These are phyloP conservation scores for Friedmanniomyces endolithicus DNA, from an alignment of 495 filamentous ascomycete genomes.

Conservation along the genomic window DNA sequence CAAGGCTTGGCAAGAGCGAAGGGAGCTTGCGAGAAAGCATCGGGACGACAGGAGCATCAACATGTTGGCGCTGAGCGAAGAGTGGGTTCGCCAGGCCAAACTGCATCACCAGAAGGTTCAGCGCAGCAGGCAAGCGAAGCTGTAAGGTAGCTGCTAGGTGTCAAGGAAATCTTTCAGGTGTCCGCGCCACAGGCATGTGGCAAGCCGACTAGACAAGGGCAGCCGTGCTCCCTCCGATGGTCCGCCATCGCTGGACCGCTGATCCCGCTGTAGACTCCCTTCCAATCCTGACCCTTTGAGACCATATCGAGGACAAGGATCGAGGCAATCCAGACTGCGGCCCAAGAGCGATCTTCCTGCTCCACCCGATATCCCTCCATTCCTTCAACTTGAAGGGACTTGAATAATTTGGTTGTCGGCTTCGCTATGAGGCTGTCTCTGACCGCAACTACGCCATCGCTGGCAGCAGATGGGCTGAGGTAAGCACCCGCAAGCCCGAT, in stretches of 20 bases:
- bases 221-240: neutral
- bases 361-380: neutral
- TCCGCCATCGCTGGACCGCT: neutral
- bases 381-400: neutral
- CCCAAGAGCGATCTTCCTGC: neutral
- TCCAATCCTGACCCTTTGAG: neutral
- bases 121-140: neutral
- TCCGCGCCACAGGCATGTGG: neutral
- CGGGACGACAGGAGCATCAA: conserved; percentile 16
- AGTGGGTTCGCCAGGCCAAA: conserved; percentile 9
- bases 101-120: neutral
- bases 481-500: neutral
- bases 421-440: neutral
- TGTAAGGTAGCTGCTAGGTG: neutral
- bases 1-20: conserved; percentile 1
- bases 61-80: conserved; percentile 7
- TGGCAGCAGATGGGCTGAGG: neutral
- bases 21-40: conserved; percentile 1
- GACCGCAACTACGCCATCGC: neutral
- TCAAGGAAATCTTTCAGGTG: neutral
- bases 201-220: neutral
- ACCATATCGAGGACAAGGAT: neutral
- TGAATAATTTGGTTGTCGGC: neutral
- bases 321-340: neutral
- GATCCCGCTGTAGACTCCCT: neutral